Percentiles rank a stretch among this genome's conserved stretches.
These are phyloP conservation scores for Hypoxylon sp. DNA, from an alignment of 2,329 filamentous ascomycete genomes.

Conservation along the genomic window DNA sequence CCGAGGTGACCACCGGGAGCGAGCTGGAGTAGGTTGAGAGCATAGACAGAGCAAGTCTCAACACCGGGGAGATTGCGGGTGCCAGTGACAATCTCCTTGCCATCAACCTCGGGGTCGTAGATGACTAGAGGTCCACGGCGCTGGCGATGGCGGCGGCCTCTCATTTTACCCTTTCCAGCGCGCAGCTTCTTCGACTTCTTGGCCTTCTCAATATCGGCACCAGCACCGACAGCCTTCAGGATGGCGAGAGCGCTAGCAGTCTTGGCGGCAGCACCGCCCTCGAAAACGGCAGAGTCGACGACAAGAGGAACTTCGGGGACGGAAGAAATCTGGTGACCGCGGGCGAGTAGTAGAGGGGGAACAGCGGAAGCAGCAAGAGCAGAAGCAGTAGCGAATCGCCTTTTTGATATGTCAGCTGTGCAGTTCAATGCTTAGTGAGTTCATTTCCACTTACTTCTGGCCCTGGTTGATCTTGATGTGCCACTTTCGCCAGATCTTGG, in stretches of 20 bases:
- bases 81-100: conserved; percentile 91
- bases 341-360: conserved; percentile 93
- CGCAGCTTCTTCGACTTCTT: conserved; percentile 96
- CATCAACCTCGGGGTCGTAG: conserved; percentile 95
- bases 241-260: conserved; percentile 89
- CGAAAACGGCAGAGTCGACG: conserved; percentile 90
- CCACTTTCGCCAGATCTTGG: conserved; percentile 99
- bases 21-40: conserved; percentile 98
- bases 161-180: conserved; percentile 98
- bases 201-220: conserved; percentile 93
- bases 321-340: conserved; percentile 93
- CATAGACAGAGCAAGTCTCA: conserved; percentile 93
- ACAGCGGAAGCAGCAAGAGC: conserved; percentile 97
- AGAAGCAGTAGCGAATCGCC: conserved; percentile 97
- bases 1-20: conserved; percentile 98
- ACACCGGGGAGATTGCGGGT: conserved; percentile 99
- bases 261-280: conserved; percentile 84
- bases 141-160: conserved; percentile 96
- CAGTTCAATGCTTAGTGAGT: conserved; percentile 31
- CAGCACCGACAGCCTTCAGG: conserved; percentile 91
- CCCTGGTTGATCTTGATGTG: conserved; percentile 99
- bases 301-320: conserved; percentile 98
- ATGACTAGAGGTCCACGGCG: conserved; percentile 97
- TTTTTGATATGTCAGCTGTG: conserved; percentile 61
- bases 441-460: conserved; percentile 80